These are phyloP conservation scores for Blastobotrys petasosporus DNA, from an alignment of 1,139 yeast species.

Conservation along the genomic window DNA sequence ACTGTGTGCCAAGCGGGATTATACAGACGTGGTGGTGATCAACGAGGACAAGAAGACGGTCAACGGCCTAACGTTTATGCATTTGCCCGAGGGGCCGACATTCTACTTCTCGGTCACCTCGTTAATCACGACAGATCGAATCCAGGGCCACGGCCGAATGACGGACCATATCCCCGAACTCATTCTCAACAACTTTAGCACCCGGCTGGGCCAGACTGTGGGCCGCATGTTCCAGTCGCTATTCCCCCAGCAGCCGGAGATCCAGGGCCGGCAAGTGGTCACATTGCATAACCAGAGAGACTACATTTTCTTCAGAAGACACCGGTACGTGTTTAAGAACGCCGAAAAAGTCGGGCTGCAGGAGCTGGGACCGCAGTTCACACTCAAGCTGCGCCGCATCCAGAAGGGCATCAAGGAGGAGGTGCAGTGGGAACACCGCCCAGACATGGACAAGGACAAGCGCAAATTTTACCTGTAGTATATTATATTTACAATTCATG, in stretches of 20 bases:
- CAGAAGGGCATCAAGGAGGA: slow-evolving; percentile 91
- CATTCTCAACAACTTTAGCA: slow-evolving; percentile 82
- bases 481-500: slow-evolving; percentile 12
- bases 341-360: slow-evolving; percentile 92
- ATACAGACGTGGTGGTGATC: slow-evolving; percentile 78
- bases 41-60: slow-evolving; percentile 92
- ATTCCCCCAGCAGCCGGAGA: slow-evolving; percentile 88
- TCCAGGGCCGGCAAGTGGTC: slow-evolving; percentile 91
- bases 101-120: slow-evolving; percentile 87
- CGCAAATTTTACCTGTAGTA: slow-evolving; percentile 72
- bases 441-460: slow-evolving; percentile 96
- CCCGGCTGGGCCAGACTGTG: slow-evolving; percentile 87
- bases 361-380: slow-evolving; percentile 95
- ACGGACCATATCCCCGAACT: slow-evolving; percentile 90
- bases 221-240: slow-evolving; percentile 87
- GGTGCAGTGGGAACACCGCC: slow-evolving; percentile 91
- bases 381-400: slow-evolving; percentile 76
- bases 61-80: slow-evolving; percentile 86
- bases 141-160: slow-evolving; percentile 83
- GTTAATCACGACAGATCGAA: slow-evolving; percentile 44
- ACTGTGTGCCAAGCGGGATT: slow-evolving; percentile 73
- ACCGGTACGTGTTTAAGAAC: slow-evolving; percentile 80
- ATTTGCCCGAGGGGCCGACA: slow-evolving; percentile 91
- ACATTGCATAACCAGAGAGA: slow-evolving; percentile 96
- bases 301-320: slow-evolving; percentile 89